Percentiles rank a stretch among this genome's conserved stretches.
phyloP scores from a whole-genome alignment of 306 rosid genomes.

The Vachellia pachyceras region DNA sequence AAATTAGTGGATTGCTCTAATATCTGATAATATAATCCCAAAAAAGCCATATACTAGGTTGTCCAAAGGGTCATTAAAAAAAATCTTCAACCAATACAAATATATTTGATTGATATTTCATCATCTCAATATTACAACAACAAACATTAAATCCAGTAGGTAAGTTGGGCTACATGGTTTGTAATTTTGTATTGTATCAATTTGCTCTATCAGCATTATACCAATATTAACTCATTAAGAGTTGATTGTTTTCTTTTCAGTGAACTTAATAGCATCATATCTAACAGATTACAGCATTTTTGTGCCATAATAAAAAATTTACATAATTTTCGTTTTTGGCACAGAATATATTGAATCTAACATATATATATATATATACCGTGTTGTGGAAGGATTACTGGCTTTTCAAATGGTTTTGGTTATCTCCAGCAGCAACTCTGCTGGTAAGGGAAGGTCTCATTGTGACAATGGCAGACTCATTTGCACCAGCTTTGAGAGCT shows the following conservation, averaged over 20 bases:
- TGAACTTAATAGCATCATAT: neutral
- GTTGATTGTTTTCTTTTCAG: neutral
- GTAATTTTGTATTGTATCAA: neutral
- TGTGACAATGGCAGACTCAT: slow-evolving; percentile 81
- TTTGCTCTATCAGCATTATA: neutral
- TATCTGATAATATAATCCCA: too few species aligned
- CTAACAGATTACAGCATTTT: neutral
- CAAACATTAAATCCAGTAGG: neutral
- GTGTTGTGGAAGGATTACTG: slow-evolving; percentile 47
- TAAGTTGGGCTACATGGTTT: neutral
- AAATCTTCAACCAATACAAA: neutral
- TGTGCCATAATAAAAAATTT: neutral
- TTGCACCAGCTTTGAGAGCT: slow-evolving; percentile 88
- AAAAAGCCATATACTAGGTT: too few species aligned
- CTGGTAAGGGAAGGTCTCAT: slow-evolving; percentile 97
- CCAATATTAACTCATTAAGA: neutral
- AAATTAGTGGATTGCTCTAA: too few species aligned
- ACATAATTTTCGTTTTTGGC: neutral
- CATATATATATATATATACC: slow-evolving; percentile 27
- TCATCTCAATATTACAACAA: neutral
- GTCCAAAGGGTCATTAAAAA: too few species aligned
- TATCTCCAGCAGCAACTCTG: slow-evolving; percentile 52
- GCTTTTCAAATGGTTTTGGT: slow-evolving; percentile 39
- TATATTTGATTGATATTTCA: neutral
- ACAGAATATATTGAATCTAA: neutral